These are phyloP conservation scores for Alternaria solani DNA, from an alignment of 2,329 filamentous ascomycete genomes.

Conservation along the genomic window DNA sequence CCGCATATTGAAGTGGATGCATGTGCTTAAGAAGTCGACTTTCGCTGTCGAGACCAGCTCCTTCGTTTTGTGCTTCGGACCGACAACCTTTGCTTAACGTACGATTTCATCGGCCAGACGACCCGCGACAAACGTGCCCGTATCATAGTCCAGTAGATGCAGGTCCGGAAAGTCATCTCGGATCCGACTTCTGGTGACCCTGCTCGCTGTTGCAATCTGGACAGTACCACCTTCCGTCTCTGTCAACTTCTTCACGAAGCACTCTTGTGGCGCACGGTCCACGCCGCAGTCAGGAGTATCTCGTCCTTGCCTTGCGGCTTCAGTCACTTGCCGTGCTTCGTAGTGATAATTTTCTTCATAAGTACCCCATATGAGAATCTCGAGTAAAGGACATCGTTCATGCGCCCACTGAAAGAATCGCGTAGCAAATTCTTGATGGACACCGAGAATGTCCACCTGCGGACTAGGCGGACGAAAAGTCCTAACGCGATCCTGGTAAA, in stretches of 20 bases:
- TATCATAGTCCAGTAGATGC: slow-evolving; percentile 13
- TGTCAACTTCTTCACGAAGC: neutral
- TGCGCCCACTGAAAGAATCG: slow-evolving; percentile 11
- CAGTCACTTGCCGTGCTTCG: neutral
- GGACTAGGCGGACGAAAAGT: neutral
- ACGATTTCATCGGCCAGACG: neutral
- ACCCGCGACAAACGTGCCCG: neutral
- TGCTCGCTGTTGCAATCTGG: neutral
- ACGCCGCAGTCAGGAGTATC: neutral
- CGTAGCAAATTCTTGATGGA: neutral
- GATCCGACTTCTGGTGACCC: neutral
- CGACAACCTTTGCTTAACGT: neutral
- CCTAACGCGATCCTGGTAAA: slow-evolving; percentile 1
- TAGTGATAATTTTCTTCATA: neutral
- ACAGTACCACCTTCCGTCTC: neutral
- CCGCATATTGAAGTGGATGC: neutral
- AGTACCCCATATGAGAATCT: slow-evolving; percentile 9
- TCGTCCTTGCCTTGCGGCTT: neutral
- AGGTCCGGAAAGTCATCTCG: slow-evolving; percentile 13
- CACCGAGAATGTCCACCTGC: neutral
- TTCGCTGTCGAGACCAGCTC: neutral
- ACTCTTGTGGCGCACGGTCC: neutral
- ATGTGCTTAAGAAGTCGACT: neutral
- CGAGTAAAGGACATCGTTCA: neutral
- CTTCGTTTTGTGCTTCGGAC: neutral